A percentile compares a stretch with the other conserved stretches of the same genome.
Conservation (phyloP, 805 yeast genomes). For the Suhomyces vadensis region DNA sequence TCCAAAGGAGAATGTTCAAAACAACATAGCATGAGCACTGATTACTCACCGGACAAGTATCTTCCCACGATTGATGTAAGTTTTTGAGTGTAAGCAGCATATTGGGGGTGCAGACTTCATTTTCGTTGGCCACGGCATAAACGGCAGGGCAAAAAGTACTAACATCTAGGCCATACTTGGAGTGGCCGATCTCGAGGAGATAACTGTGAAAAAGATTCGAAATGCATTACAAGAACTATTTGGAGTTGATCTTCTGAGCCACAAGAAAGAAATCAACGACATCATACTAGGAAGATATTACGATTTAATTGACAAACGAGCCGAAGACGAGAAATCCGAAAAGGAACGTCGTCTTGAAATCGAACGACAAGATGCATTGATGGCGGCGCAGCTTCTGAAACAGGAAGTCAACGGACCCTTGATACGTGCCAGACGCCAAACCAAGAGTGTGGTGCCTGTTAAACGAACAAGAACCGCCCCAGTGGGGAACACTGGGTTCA, state of each 20-base stretch:
- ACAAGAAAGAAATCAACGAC: constrained; percentile 58
- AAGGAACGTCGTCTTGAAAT: constrained; percentile 32
- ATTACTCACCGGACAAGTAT: constrained; percentile 36
- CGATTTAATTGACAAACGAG: constrained; percentile 42
- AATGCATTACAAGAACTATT: constrained; percentile 72
- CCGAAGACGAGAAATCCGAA: constrained; percentile 23
- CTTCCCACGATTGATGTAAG: constrained; percentile 67
- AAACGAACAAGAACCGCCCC: constrained; percentile 14
- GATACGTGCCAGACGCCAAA: constrained; percentile 17
- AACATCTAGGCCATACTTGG: constrained; percentile 62
- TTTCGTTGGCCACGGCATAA: too few relatives aligned
- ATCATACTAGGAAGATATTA: constrained; percentile 61
- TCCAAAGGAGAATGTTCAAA: neutral
- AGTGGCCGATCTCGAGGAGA: constrained; percentile 66
- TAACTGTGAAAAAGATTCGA: constrained; percentile 71
- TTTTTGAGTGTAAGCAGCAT: constrained; percentile 8
- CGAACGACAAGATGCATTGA: constrained; percentile 49
- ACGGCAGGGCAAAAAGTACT: constrained; percentile 14
- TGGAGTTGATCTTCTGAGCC: constrained; percentile 50
- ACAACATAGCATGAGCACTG: constrained; percentile 3
- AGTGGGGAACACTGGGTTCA: constrained; percentile 36
- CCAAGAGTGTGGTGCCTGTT: constrained; percentile 7
- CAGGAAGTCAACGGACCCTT: constrained; percentile 22
- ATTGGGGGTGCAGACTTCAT: too few relatives aligned
- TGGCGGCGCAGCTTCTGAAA: constrained; percentile 53